Conservation (phyloP, 2,329 filamentous ascomycete species). For the Fusarium acutatum region DNA sequence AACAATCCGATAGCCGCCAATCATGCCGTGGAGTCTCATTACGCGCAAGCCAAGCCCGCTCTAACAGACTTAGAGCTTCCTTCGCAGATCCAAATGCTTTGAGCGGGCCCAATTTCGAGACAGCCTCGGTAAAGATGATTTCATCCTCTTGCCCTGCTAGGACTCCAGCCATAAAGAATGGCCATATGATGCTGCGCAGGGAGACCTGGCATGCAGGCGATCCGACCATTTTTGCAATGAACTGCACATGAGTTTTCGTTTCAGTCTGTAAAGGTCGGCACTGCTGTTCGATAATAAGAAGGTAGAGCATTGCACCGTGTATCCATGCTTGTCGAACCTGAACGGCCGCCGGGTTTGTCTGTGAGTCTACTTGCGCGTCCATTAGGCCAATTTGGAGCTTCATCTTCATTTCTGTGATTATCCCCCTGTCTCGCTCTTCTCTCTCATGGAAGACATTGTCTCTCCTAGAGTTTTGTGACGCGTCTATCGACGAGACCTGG, state of each 20-base stretch:
- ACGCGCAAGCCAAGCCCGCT: background rate
- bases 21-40: background rate
- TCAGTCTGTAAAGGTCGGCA: background rate
- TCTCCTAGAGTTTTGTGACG: background rate
- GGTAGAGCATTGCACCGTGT: background rate
- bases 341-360: background rate
- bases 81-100: background rate
- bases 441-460: too few relatives aligned
- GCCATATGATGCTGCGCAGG: background rate
- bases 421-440: background rate
- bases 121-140: background rate
- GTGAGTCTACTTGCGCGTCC: background rate
- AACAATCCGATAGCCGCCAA: background rate
- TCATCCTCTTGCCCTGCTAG: background rate
- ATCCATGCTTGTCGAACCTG: background rate
- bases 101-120: background rate
- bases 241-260: background rate
- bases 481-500: background rate
- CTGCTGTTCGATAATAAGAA: background rate
- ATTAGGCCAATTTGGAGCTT: background rate
- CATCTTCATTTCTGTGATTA: background rate
- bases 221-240: background rate
- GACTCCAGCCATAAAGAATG: background rate
- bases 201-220: background rate
- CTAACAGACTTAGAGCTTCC: background rate